These are phyloP conservation scores for Torrubiellomyces zombiae DNA, from an alignment of 2,329 filamentous ascomycete genomes.

Conservation along the genomic window DNA sequence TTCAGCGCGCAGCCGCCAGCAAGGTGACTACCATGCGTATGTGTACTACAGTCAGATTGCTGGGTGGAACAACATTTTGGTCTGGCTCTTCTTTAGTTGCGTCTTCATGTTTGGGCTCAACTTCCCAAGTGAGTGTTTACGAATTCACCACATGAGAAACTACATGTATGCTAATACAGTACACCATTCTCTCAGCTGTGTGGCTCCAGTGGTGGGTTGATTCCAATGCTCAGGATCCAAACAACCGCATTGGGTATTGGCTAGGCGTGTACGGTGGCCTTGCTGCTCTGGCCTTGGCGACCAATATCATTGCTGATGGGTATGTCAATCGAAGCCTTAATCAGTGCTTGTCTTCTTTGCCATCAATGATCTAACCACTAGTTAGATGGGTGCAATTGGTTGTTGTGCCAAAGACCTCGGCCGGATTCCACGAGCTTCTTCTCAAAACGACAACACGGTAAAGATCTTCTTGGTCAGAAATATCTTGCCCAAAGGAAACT, in stretches of 20 bases:
- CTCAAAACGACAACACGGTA: conserved; percentile 14
- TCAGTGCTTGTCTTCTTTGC: too few species aligned
- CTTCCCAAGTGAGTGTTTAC: conserved; percentile 5
- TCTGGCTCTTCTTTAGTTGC: conserved; percentile 6
- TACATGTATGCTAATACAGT: too few species aligned
- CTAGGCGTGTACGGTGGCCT: conserved; percentile 7
- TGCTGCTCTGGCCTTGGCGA: conserved; percentile 5
- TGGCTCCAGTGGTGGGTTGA: conserved; percentile 11
- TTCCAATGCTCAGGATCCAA: conserved; percentile 5
- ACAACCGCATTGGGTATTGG: conserved; percentile 8
- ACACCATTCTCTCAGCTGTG: conserved; percentile 4
- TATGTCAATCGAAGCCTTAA: too few species aligned
- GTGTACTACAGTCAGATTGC: conserved; percentile 6
- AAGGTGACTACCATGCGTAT: conserved; percentile 6
- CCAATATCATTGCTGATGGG: conserved; percentile 5
- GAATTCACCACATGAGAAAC: not conserved
- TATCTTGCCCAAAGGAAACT: too few species aligned
- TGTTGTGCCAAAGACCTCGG: conserved; percentile 12
- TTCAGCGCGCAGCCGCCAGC: conserved; percentile 2
- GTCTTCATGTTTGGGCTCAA: conserved; percentile 7
- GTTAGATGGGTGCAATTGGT: conserved; percentile 7
- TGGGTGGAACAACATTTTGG: conserved; percentile 3
- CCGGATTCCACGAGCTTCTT: conserved; percentile 6
- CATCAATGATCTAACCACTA: not conserved
- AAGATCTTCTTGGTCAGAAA: not conserved